Evolutionary conservation across 805 yeast genomes (phyloP).

Genomic region (Metschnikowia kunwiensis): DNA sequence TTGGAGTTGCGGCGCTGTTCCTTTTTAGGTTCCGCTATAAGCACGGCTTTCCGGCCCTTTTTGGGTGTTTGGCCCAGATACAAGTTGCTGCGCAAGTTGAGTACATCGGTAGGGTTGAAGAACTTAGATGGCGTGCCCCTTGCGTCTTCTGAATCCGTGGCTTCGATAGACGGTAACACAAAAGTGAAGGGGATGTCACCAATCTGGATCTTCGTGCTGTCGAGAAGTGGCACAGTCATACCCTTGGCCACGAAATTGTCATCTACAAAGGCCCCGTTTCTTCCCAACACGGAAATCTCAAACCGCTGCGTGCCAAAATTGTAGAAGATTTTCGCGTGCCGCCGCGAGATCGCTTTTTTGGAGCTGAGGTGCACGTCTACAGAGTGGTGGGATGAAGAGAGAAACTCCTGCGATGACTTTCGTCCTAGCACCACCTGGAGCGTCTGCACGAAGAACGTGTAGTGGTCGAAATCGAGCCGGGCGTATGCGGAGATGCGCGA

Average conservation of each 20-base stretch:
- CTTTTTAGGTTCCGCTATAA: not conserved
- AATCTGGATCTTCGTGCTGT: conserved; percentile 83
- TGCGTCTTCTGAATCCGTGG: conserved; percentile 28
- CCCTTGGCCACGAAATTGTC: conserved; percentile 87
- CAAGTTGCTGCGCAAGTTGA: conserved; percentile 51
- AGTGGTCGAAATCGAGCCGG: conserved; percentile 83
- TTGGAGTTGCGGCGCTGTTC: conserved; percentile 11
- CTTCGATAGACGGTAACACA: conserved; percentile 70
- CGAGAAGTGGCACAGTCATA: conserved; percentile 79
- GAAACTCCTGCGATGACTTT: conserved; percentile 49
- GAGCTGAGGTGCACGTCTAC: conserved; percentile 92
- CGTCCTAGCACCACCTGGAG: conserved; percentile 93
- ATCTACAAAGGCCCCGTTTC: conserved; percentile 96
- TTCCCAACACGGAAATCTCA: conserved; percentile 85
- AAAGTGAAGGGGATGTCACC: conserved; percentile 90
- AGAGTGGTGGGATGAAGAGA: conserved; percentile 65
- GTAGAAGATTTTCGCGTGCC: conserved; percentile 94
- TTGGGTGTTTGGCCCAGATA: conserved; percentile 32
- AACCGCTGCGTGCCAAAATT: conserved; percentile 95
- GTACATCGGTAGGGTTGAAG: conserved; percentile 61
- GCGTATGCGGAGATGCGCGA: conserved; percentile 58
- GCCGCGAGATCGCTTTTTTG: conserved; percentile 87
- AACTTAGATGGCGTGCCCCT: conserved; percentile 30
- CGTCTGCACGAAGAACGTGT: conserved; percentile 94
- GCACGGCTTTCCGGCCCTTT: conserved; percentile 9